Conservation (phyloP, 2,329 filamentous ascomycete genomes). For the Trichoderma pleuroti region DNA sequence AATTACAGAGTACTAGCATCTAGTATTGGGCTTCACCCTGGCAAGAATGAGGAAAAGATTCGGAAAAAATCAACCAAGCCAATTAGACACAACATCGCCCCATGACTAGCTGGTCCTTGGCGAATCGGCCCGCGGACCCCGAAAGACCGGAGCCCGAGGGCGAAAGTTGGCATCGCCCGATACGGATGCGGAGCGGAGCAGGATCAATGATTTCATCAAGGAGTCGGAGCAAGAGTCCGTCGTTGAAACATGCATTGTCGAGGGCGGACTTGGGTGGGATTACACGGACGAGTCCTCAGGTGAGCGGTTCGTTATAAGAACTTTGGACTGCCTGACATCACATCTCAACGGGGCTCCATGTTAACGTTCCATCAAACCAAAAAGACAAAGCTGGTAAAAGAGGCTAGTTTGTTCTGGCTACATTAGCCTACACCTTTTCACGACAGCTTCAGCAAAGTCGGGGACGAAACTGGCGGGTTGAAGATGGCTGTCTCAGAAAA, state of each 20-base stretch:
- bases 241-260: background rate
- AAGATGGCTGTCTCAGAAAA: background rate
- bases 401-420: background rate
- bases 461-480: background rate
- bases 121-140: constrained; percentile 5
- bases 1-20: background rate
- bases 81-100: background rate
- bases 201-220: background rate
- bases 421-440: background rate
- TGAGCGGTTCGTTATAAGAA: background rate
- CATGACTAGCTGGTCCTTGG: background rate
- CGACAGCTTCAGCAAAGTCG: background rate
- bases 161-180: background rate
- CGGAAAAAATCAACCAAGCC: background rate
- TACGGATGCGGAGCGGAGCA: background rate
- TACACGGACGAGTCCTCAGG: background rate
- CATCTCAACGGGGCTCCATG: background rate
- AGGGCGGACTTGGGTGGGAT: background rate
- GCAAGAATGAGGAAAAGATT: background rate
- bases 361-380: background rate
- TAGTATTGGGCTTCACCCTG: background rate
- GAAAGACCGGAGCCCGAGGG: background rate
- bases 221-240: background rate
- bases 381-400: background rate
- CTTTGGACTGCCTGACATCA: background rate